These are phyloP conservation scores for Helminthosporium solani DNA, from an alignment of 2,329 filamentous ascomycete species.

Conservation along the genomic window DNA sequence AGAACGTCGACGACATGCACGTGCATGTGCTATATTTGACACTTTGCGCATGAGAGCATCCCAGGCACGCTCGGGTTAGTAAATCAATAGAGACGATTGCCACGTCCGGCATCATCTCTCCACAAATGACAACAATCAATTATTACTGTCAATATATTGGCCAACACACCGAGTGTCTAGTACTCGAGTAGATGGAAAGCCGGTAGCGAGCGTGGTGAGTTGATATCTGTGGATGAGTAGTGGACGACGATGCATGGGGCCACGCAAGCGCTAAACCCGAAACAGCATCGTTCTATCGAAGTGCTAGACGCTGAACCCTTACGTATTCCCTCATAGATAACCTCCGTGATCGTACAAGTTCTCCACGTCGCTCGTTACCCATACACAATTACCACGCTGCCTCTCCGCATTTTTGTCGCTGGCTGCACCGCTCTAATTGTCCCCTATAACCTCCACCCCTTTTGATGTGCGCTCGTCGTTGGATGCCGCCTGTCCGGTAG, in stretches of 20 bases:
- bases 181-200: too few relatives aligned
- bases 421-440: conserved; percentile 7
- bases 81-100: neutral
- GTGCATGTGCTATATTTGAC: neutral
- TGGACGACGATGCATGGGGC: neutral
- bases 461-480: conserved; percentile 16
- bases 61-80: conserved; percentile 1
- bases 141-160: neutral
- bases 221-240: too few relatives aligned
- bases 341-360: neutral
- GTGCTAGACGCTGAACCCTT: neutral
- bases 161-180: neutral
- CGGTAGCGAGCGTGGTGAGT: too few relatives aligned
- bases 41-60: conserved; percentile 9
- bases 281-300: neutral
- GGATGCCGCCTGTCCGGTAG: conserved; percentile 27
- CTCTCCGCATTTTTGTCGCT: conserved; percentile 4
- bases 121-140: neutral
- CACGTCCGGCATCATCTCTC: neutral
- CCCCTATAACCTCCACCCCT: neutral
- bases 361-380: conserved; percentile 29
- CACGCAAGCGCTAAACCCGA: neutral
- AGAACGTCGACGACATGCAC: too few relatives aligned
- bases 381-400: neutral
- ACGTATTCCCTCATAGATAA: too few relatives aligned